phyloP scores from a whole-genome alignment of 2,329 filamentous ascomycete genomes.

The Penicillium griseofulvum region DNA sequence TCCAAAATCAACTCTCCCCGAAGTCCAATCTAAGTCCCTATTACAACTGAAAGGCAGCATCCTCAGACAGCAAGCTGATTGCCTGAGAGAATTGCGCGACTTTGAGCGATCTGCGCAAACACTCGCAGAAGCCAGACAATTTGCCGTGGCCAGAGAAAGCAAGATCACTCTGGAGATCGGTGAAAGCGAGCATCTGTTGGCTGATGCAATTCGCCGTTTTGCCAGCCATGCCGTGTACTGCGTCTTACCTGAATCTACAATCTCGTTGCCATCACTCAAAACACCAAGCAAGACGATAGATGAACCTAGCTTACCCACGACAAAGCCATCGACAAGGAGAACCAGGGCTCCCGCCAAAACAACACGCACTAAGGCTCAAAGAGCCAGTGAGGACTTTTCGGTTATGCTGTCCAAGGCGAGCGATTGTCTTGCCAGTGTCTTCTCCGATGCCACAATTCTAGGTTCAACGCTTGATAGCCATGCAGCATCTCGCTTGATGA shows the following conservation, averaged over 20 bases:
- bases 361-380: slow-evolving; percentile 28
- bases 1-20: slow-evolving; percentile 16
- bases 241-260: slow-evolving; percentile 85
- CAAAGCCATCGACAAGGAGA: slow-evolving; percentile 26
- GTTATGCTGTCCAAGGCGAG: slow-evolving; percentile 38
- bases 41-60: slow-evolving; percentile 50
- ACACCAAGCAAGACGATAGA: slow-evolving; percentile 30
- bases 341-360: slow-evolving; percentile 28
- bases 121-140: slow-evolving; percentile 43
- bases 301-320: slow-evolving; percentile 38
- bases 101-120: slow-evolving; percentile 59
- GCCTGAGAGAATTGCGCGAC: slow-evolving; percentile 45
- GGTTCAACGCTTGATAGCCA: slow-evolving; percentile 43
- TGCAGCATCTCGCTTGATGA: slow-evolving; percentile 38
- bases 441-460: slow-evolving; percentile 32
- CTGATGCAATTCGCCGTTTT: slow-evolving; percentile 53
- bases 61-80: slow-evolving; percentile 51
- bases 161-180: slow-evolving; percentile 54
- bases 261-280: slow-evolving; percentile 74
- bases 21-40: slow-evolving; percentile 39
- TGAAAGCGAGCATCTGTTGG: slow-evolving; percentile 38
- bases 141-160: slow-evolving; percentile 52
- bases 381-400: slow-evolving; percentile 36
- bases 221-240: slow-evolving; percentile 80
- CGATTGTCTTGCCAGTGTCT: slow-evolving; percentile 33